These are phyloP conservation scores for Pyrenochaeta sp. DNA, from an alignment of 2,329 filamentous ascomycete genomes.

Conservation along the genomic window DNA sequence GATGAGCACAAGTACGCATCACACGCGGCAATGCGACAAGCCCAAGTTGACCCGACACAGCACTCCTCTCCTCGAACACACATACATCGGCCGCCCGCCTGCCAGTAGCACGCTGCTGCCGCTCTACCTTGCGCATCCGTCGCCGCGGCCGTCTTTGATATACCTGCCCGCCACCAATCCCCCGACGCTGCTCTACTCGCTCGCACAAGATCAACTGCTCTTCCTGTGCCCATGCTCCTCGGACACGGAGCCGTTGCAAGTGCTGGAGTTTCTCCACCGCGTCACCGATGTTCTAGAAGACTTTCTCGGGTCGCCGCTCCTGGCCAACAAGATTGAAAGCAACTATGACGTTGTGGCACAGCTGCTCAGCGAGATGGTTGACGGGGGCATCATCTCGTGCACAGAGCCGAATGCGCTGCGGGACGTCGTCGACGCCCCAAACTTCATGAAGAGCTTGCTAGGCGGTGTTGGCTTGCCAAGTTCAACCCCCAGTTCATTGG, in stretches of 20 bases:
- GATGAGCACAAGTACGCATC: constrained; percentile 87
- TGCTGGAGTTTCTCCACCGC: constrained; percentile 93
- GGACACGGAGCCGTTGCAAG: constrained; percentile 87
- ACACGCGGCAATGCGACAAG: neutral
- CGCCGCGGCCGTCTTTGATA: constrained; percentile 83
- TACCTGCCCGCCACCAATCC: constrained; percentile 84
- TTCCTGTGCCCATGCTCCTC: constrained; percentile 84
- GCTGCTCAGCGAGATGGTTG: constrained; percentile 93
- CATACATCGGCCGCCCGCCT: constrained; percentile 83
- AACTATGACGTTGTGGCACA: constrained; percentile 95
- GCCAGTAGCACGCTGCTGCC: constrained; percentile 78
- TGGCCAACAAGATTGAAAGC: constrained; percentile 84
- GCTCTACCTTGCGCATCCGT: constrained; percentile 82
- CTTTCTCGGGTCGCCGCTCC: constrained; percentile 85
- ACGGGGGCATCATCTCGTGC: constrained; percentile 85
- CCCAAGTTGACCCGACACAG: constrained; percentile 57
- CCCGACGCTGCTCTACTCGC: constrained; percentile 85
- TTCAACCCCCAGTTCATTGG: constrained; percentile 40
- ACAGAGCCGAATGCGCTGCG: constrained; percentile 92
- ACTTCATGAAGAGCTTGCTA: constrained; percentile 85
- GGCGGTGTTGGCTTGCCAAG: constrained; percentile 84
- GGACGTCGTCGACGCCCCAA: constrained; percentile 91
- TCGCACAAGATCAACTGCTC: constrained; percentile 85
- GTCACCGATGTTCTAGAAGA: constrained; percentile 93
- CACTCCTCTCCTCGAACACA: constrained; percentile 84